Conservation (phyloP, 1,284 basidiomycete species). For the Cutaneotrichosporon cyanovorans region DNA sequence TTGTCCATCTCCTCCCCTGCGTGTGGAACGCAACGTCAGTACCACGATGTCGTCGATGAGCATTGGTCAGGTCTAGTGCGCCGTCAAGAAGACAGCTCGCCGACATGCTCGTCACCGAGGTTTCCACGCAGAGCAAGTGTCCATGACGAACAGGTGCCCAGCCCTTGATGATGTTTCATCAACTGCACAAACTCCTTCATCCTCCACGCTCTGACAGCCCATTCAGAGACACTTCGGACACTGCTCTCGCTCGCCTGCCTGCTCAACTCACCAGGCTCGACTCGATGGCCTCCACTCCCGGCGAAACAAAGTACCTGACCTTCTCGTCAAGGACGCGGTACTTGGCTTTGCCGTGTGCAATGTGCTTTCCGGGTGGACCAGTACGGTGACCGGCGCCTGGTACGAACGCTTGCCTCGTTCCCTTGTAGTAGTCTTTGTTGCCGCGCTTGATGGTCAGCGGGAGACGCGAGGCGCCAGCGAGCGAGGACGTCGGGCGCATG, state of each 20-base stretch:
- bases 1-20: no score
- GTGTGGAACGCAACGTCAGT: no score
- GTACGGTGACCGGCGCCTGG: constrained; percentile 66
- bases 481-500: constrained; percentile 37
- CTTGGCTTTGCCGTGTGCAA: constrained; percentile 64
- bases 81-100: no score
- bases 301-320: constrained; percentile 75
- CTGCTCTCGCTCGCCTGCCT: not conserved
- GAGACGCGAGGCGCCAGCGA: constrained; percentile 58
- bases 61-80: no score
- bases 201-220: not conserved
- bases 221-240: no score
- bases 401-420: constrained; percentile 69
- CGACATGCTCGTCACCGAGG: no score
- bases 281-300: constrained; percentile 45
- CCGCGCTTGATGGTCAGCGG: constrained; percentile 73
- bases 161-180: no score
- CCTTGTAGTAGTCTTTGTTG: constrained; percentile 93
- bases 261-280: constrained; percentile 7
- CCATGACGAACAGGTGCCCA: no score
- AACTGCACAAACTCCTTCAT: not conserved
- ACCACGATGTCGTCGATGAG: no score
- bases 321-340: constrained; percentile 71
- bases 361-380: constrained; percentile 74
- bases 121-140: no score